These are phyloP conservation scores for Raphanus hybrid DNA, from an alignment of 441 rosid genomes.

Conservation along the genomic window DNA sequence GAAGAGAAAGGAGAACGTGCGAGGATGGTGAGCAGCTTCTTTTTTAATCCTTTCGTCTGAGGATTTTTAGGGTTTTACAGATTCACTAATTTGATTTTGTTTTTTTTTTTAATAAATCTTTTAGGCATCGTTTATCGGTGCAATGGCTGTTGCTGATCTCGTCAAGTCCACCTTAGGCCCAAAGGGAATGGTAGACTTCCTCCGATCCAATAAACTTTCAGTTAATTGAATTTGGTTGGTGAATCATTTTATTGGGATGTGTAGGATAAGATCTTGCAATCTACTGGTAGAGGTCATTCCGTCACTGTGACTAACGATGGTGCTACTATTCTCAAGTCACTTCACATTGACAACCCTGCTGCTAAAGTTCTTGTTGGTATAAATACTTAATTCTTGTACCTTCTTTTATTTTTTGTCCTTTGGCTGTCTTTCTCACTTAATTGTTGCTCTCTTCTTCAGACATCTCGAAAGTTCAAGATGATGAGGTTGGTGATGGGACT, in stretches of 20 bases:
- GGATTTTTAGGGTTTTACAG: slow-evolving; percentile 35
- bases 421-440: slow-evolving; percentile 7
- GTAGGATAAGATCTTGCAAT: slow-evolving; percentile 95
- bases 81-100: slow-evolving; percentile 2
- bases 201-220: slow-evolving; percentile 3
- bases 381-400: slow-evolving; percentile 25
- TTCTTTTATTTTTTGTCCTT: not conserved
- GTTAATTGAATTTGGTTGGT: not conserved
- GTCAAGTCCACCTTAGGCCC: slow-evolving; percentile 97
- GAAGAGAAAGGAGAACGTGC: slow-evolving; percentile 99
- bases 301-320: slow-evolving; percentile 98
- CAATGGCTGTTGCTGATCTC: slow-evolving; percentile 89
- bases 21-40: slow-evolving; percentile 70
- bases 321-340: slow-evolving; percentile 93
- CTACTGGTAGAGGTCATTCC: slow-evolving; percentile 81
- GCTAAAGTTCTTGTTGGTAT: slow-evolving; percentile 98
- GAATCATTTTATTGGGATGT: not conserved
- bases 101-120: not conserved
- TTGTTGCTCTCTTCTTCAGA: slow-evolving; percentile 56
- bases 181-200: slow-evolving; percentile 82
- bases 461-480: slow-evolving; percentile 99
- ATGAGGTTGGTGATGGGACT: slow-evolving; percentile 99
- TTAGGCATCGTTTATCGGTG: slow-evolving; percentile 94
- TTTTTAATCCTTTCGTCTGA: not conserved
- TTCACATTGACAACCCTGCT: slow-evolving; percentile 94